Percentiles rank a stretch among this genome's conserved stretches.
These are phyloP conservation scores for Grosmannia penicillata DNA, from an alignment of 2,329 filamentous ascomycete species.

Conservation along the genomic window DNA sequence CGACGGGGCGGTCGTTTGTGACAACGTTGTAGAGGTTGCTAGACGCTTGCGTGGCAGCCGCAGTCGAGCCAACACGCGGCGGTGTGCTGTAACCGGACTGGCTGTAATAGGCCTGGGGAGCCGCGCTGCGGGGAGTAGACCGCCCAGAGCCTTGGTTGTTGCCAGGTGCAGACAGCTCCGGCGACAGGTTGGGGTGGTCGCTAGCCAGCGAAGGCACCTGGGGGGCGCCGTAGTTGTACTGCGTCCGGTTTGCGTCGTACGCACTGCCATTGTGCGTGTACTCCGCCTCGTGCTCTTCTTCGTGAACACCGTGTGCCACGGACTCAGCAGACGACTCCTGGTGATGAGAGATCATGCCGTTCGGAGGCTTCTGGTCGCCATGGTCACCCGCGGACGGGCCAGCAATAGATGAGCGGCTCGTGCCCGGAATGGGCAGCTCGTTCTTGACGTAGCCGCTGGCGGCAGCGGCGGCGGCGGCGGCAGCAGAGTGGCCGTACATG, in stretches of 20 bases:
- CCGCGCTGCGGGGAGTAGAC: conserved; percentile 70
- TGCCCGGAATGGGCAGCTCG: conserved; percentile 69
- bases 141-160: conserved; percentile 69
- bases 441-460: conserved; percentile 56
- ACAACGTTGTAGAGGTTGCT: conserved; percentile 85
- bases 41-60: conserved; percentile 33
- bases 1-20: conserved; percentile 56
- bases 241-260: conserved; percentile 55
- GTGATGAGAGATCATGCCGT: conserved; percentile 48
- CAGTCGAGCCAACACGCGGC: conserved; percentile 42
- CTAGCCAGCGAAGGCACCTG: conserved; percentile 50
- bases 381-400: conserved; percentile 43
- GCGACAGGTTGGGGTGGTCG: conserved; percentile 63
- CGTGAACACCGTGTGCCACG: conserved; percentile 36
- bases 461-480: conserved; percentile 3
- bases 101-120: conserved; percentile 59
- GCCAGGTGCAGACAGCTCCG: conserved; percentile 73
- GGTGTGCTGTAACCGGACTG: conserved; percentile 64
- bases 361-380: conserved; percentile 46
- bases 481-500: conserved; percentile 46
- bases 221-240: conserved; percentile 57
- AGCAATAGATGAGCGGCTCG: conserved; percentile 41
- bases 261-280: conserved; percentile 72
- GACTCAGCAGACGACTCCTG: conserved; percentile 36
- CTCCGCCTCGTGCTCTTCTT: conserved; percentile 61